A percentile compares a stretch with the other conserved stretches of the same genome.
Conservation (phyloP, 768 basidiomycete genomes). For the Clitopilus hobsonii region DNA sequence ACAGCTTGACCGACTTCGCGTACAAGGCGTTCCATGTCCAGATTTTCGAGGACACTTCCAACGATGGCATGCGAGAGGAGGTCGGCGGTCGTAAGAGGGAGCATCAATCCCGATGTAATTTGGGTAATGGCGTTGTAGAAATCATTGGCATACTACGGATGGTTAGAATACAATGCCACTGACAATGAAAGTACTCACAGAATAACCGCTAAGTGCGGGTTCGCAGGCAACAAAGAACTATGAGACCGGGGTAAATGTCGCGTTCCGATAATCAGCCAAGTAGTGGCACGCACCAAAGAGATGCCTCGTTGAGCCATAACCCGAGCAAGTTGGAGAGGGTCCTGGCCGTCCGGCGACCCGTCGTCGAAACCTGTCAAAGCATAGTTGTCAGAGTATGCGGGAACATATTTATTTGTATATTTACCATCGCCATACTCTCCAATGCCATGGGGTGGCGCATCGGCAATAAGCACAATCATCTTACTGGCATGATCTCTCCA, state of each 20-base stretch:
- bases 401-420: constrained; percentile 17
- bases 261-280: constrained; percentile 5
- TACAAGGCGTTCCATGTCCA: constrained; percentile 97
- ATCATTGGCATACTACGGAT: constrained; percentile 78
- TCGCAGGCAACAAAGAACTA: constrained; percentile 99
- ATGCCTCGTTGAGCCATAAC: constrained; percentile 89
- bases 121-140: constrained; percentile 90
- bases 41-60: constrained; percentile 93
- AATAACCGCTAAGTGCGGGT: constrained; percentile 90
- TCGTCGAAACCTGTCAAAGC: constrained; percentile 72
- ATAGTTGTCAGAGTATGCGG: not conserved
- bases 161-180: constrained; percentile 4
- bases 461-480: constrained; percentile 96
- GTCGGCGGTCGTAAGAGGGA: constrained; percentile 93
- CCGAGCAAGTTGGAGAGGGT: constrained; percentile 85
- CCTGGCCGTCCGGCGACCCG: constrained; percentile 91
- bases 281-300: constrained; percentile 59
- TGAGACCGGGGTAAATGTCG: constrained; percentile 5
- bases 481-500: constrained; percentile 88
- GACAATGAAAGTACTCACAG: constrained; percentile 41
- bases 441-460: constrained; percentile 96
- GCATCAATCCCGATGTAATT: constrained; percentile 94
- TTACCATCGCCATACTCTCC: constrained; percentile 95
- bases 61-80: constrained; percentile 94
- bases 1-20: constrained; percentile 93